Base-by-base conservation (phyloP, 164 flowering plant species). In the Paratinospora sagittata region DNA sequence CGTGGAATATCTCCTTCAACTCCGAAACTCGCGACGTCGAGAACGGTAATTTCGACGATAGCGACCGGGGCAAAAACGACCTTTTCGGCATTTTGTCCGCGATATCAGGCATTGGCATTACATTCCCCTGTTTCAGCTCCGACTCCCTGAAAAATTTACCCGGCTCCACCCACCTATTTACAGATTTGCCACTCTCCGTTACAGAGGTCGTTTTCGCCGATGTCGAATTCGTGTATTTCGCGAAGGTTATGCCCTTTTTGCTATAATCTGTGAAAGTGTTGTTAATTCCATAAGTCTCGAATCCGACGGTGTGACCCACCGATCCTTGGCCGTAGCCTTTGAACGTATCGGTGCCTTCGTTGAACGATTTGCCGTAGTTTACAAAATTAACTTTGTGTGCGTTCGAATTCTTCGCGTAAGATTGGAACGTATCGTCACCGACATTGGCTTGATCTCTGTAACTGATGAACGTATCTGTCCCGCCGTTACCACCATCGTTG, bases 111-210 rank as follows among this genome's bases (percentile, higher is more conserved):
- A 93, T 89, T 17, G 74, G 81, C 85, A 90, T 86, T 1, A 85
- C 80, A 27, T 73, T 86, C 23, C 96, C 97, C 26, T 76, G 47
- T 65, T 82, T 88, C 74, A 93, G 74, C 84, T 76, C 74, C 45
- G 87, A 76, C 70, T 93, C 94, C 63, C 97, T 76, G 73, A 93
- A 93, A 82, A 93, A 93, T 65, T 84, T 93, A 17, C 93, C 98
- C 49, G 86, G 86, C 66, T 91, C 98, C 0, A 86, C 86, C 87
- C 87, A 83, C 58, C 76, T 80, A 66, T 81, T 86, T 64, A 67
- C 82, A 24, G 43, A 21, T 65, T 27, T 83, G 72, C 78, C 87
- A 79, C 69, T 68, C 16, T 14, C 34, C 7, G 30, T 23, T 9
- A 24, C 17, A 0, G 67, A 41, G 8, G 27, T 19, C 3, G 72